phyloP scores from a whole-genome alignment of 1,284 basidiomycete species.

The Xanthoconium separans region DNA sequence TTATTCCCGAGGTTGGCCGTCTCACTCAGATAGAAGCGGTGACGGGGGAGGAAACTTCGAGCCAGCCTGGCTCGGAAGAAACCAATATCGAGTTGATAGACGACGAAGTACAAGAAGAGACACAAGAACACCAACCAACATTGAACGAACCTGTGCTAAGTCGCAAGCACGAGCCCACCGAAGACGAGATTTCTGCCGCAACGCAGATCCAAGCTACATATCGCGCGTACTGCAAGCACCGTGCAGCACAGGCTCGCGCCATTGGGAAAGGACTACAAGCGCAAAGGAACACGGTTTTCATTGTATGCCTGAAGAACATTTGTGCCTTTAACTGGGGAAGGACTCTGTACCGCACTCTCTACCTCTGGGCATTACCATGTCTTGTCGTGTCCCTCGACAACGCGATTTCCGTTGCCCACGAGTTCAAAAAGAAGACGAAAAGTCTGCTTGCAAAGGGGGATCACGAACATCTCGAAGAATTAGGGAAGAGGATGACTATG shows the following conservation, averaged over 20 bases:
- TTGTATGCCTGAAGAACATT: slow-evolving; percentile 34
- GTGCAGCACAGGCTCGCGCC: slow-evolving; percentile 22
- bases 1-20: slow-evolving; percentile 8
- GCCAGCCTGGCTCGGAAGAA: not conserved
- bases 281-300: slow-evolving; percentile 32
- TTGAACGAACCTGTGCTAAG: slow-evolving; percentile 11
- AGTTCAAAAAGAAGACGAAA: slow-evolving; percentile 37
- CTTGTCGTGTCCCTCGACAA: slow-evolving; percentile 46
- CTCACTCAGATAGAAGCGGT: not conserved
- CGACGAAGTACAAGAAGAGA: slow-evolving; percentile 19
- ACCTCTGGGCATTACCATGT: slow-evolving; percentile 51
- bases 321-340: slow-evolving; percentile 35
- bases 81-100: slow-evolving; percentile 14
- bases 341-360: slow-evolving; percentile 41
- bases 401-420: slow-evolving; percentile 28
- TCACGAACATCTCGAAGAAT: slow-evolving; percentile 36
- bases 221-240: slow-evolving; percentile 24
- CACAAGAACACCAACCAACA: slow-evolving; percentile 4
- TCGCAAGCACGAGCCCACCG: slow-evolving; percentile 18
- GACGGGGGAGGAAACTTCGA: slow-evolving; percentile 1
- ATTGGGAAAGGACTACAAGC: slow-evolving; percentile 29
- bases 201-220: slow-evolving; percentile 20
- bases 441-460: slow-evolving; percentile 29
- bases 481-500: slow-evolving; percentile 31
- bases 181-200: slow-evolving; percentile 20